These are phyloP conservation scores for Piper longum DNA, from an alignment of 164 flowering plant species.

Conservation along the genomic window DNA sequence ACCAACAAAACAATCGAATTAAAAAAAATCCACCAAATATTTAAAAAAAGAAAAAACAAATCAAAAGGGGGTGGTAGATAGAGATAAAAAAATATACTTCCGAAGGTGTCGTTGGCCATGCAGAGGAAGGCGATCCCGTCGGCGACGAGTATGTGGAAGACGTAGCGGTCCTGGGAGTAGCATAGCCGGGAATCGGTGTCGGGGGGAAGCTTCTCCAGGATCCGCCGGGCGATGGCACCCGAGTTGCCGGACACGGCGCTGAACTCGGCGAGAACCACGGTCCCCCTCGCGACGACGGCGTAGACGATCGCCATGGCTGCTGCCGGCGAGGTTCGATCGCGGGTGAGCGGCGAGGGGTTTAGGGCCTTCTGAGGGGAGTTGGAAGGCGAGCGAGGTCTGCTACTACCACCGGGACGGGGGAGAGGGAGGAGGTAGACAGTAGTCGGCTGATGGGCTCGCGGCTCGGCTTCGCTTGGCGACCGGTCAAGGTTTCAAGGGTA, in stretches of 20 bases:
- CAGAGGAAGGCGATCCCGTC: constrained; percentile 80
- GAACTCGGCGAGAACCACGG: constrained; percentile 78
- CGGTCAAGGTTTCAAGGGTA: no score
- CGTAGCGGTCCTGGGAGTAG: constrained; percentile 89
- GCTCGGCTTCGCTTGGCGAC: no score
- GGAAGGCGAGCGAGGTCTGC: no score
- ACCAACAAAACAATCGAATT: no score
- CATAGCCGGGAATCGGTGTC: constrained; percentile 68
- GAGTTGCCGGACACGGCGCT: constrained; percentile 88
- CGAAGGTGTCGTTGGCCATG: constrained; percentile 94
- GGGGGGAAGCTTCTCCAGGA: constrained; percentile 63
- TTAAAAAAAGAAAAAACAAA: neutral
- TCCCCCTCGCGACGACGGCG: constrained; percentile 83
- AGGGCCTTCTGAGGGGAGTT: no score
- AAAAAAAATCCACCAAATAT: no score
- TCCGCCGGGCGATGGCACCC: constrained; percentile 75
- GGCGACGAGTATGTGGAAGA: constrained; percentile 71
- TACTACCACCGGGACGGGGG: no score
- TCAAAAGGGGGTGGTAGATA: neutral
- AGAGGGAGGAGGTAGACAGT: no score
- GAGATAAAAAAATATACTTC: constrained; percentile 27
- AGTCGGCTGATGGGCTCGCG: no score
- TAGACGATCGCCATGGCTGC: constrained; percentile 74
- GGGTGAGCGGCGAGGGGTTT: no score
- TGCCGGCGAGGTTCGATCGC: no score